phyloP scores from a whole-genome alignment of 371 early-diverging fungal species.

The Batkoa obscura region DNA sequence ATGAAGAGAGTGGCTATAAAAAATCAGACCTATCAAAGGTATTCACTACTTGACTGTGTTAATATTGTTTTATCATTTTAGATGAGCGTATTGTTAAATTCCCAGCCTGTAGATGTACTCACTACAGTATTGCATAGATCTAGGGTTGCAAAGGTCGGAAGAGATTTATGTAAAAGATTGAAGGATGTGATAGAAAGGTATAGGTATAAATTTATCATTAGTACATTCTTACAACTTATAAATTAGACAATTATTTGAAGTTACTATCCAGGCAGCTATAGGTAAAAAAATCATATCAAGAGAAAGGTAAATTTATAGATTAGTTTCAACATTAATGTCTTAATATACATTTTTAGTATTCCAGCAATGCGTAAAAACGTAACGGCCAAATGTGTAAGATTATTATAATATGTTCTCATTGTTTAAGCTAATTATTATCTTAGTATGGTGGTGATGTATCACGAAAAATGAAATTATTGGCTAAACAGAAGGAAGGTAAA shows the following conservation, averaged over 20 bases:
- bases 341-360: slow-evolving; percentile 18
- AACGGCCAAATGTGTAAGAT: slow-evolving; percentile 74
- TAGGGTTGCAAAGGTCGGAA: slow-evolving; percentile 47
- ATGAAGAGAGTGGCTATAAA: slow-evolving; percentile 83
- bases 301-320: slow-evolving; percentile 38
- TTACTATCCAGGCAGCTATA: slow-evolving; percentile 75
- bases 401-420: background rate
- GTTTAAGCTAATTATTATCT: background rate
- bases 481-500: slow-evolving; percentile 79
- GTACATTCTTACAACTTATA: slow-evolving; percentile 6
- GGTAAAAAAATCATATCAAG: slow-evolving; percentile 70
- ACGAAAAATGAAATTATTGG: slow-evolving; percentile 76
- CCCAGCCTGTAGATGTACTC: slow-evolving; percentile 82
- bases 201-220: background rate
- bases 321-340: background rate
- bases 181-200: slow-evolving; percentile 52
- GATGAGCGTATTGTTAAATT: slow-evolving; percentile 78
- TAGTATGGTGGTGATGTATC: slow-evolving; percentile 87
- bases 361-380: slow-evolving; percentile 79
- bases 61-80: slow-evolving; percentile 8
- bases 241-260: slow-evolving; percentile 72
- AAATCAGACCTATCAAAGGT: slow-evolving; percentile 83
- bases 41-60: slow-evolving; percentile 1
- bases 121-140: slow-evolving; percentile 71
- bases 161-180: slow-evolving; percentile 60